Percentiles rank a stretch among this genome's conserved stretches.
These are phyloP conservation scores for Hydnomerulius pinastri DNA, from an alignment of 768 basidiomycete species.

Conservation along the genomic window DNA sequence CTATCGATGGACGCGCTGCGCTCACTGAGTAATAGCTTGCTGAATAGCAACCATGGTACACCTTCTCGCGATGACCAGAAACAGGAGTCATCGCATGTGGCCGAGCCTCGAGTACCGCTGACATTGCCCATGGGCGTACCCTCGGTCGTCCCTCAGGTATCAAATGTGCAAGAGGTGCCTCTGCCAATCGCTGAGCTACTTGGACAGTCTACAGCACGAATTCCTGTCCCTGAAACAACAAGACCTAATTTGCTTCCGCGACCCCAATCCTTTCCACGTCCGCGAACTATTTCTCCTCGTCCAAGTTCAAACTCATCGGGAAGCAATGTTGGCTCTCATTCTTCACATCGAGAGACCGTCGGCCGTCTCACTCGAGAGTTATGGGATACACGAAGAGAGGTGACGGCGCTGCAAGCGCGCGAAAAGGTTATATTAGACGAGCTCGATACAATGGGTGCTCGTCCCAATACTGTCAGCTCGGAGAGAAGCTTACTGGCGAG, in stretches of 20 bases:
- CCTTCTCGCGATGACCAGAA: background rate
- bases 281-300: background rate
- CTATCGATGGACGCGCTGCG: background rate
- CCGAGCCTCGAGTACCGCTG: too few relatives aligned
- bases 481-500: background rate
- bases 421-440: slow-evolving; percentile 27
- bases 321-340: background rate
- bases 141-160: background rate
- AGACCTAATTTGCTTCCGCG: background rate
- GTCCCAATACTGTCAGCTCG: background rate
- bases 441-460: slow-evolving; percentile 19
- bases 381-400: slow-evolving; percentile 26
- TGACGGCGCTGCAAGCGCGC: slow-evolving; percentile 21
- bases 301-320: background rate
- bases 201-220: background rate
- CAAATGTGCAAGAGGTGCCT: background rate
- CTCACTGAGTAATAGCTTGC: background rate
- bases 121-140: too few relatives aligned
- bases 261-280: background rate
- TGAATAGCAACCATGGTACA: background rate
- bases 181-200: background rate
- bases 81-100: background rate
- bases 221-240: background rate
- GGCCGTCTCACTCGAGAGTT: slow-evolving; percentile 27
- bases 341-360: slow-evolving; percentile 1